Base-by-base conservation (phyloP, 305 asterid species). In the Rubia peregrina region DNA sequence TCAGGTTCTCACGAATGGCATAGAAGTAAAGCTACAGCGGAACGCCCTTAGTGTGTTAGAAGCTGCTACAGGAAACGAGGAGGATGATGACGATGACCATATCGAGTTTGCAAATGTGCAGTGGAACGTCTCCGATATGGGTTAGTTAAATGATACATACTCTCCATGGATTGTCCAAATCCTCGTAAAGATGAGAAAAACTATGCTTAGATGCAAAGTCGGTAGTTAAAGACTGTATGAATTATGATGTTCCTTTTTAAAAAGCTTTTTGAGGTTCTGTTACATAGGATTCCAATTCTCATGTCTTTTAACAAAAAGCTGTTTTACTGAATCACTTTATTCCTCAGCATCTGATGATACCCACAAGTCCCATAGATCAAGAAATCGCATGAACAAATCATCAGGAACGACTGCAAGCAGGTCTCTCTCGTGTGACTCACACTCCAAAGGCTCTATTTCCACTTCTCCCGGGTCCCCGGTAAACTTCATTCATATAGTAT, bases 11-110 rank as follows among this genome's bases (percentile, higher is more conserved):
- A 93, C 95, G 2, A 90, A 93, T 69, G 98, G 97, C 64, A 89
- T 93, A 51, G 98, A 93, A 80, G 96, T 90, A 46, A 93, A 93
- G 80, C 85, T 93, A 16, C 98, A 90, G 75, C 79, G 98, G 71
- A 93, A 93, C 75, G 97, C 98, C 8, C 83, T 93, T 21, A 93
- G 96, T 73, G 97, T 93, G 46, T 51, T 93, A n/a, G 98, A 93
- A 87, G 79, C 91, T 71, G 96, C 97, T 3, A 90, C 93, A 16
- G 98, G 98, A 13, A 89, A 90, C 4, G 97, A 93, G 73, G 98
- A 89, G 13, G 96, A 90, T 0, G 94, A 85, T 26, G 95, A 88
- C 63, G 97, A 90, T 1, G 94, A 85, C 24, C 92, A 88, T 65
- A 76, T 86, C 43, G 96, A 88, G 73, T 84, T 86, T 30, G 96